Percentiles rank a stretch among this genome's conserved stretches.
Conservation (phyloP, 257 asterid species). For the Nyctanthes arbortristis region DNA sequence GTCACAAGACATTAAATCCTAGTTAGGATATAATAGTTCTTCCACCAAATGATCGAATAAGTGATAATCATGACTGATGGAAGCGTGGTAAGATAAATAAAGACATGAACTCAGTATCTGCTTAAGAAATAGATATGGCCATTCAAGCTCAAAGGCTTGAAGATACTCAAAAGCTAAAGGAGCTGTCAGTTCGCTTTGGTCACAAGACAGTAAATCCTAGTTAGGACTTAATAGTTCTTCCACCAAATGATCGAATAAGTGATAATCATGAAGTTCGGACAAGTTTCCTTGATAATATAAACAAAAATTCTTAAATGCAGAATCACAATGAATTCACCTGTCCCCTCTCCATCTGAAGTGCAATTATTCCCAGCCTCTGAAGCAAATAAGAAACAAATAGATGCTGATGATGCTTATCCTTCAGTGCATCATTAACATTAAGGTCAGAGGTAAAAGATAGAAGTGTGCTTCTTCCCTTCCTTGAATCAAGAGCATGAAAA, state of each 20-base stretch:
- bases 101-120: neutral
- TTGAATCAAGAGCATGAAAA: constrained; percentile 65
- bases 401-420: constrained; percentile 31
- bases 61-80: neutral
- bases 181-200: neutral
- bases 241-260: neutral
- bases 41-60: neutral
- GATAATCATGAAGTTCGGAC: neutral
- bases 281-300: neutral
- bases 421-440: constrained; percentile 22
- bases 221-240: neutral
- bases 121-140: too few relatives aligned
- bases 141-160: neutral
- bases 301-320: neutral
- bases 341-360: constrained; percentile 61
- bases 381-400: constrained; percentile 69
- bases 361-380: constrained; percentile 73
- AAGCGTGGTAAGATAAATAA: too few relatives aligned
- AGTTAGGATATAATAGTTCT: neutral
- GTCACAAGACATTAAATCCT: neutral
- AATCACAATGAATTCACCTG: constrained; percentile 51
- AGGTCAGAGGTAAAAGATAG: constrained; percentile 54
- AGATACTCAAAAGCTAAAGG: too few relatives aligned
- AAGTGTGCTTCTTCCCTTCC: constrained; percentile 64
- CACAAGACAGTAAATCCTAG: neutral